Conservation (phyloP, 352 stramenopile genomes). For the Pythium vanterpoolii region DNA sequence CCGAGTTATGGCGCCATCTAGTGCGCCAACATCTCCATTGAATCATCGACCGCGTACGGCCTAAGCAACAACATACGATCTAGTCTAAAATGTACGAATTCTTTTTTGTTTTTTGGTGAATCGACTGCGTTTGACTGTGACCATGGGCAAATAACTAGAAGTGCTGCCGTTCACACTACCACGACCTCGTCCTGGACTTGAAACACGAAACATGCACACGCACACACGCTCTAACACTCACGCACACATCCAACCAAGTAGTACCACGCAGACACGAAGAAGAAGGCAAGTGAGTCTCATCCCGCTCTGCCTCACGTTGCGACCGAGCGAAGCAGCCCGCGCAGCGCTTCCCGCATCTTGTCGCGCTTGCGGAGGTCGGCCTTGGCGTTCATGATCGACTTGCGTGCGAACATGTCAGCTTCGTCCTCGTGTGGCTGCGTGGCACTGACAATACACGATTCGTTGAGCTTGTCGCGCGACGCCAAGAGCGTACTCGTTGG, state of each 20-base stretch:
- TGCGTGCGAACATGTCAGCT: neutral
- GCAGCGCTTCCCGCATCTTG: constrained; percentile 23
- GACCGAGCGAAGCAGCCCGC: constrained; percentile 18
- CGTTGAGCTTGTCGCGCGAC: constrained; percentile 19
- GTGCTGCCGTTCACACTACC: too few species aligned
- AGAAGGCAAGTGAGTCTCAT: neutral
- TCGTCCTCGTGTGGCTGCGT: neutral
- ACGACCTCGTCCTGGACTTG: neutral
- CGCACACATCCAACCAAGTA: neutral
- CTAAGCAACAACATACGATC: too few species aligned
- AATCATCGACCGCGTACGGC: constrained; percentile 4
- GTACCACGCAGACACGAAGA: neutral
- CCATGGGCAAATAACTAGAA: too few species aligned
- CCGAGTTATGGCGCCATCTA: constrained; percentile 40
- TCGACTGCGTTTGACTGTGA: too few species aligned
- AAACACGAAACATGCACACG: neutral
- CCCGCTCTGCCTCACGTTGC: neutral
- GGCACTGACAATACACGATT: constrained; percentile 18
- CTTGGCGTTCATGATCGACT: neutral
- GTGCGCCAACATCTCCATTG: neutral
- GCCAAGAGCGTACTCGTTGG: neutral
- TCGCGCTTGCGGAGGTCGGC: constrained; percentile 23
- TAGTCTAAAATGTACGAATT: neutral
- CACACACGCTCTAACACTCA: neutral
- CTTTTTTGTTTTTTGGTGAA: neutral